Percentiles rank a stretch among this genome's conserved stretches.
Conservation (phyloP, 164 flowering plant species). For the Houttuynia cordata region DNA sequence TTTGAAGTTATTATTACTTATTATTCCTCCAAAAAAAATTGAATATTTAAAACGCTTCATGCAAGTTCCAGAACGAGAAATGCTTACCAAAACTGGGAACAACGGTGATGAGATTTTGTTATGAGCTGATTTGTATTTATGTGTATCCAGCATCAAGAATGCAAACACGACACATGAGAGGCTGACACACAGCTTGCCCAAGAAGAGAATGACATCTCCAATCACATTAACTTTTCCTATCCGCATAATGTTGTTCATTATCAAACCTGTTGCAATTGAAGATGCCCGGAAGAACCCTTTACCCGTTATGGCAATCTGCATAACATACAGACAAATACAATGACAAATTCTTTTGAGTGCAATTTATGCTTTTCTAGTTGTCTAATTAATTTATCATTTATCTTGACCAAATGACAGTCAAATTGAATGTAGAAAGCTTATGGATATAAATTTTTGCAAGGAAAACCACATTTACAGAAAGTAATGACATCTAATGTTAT, state of each 20-base stretch:
- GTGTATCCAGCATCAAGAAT: conserved; percentile 84
- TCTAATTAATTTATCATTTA: too few species aligned
- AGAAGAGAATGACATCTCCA: conserved; percentile 88
- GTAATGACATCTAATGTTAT: too few species aligned
- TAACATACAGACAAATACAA: too few species aligned
- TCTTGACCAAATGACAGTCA: too few species aligned
- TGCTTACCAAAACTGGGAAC: conserved; percentile 78
- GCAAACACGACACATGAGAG: conserved; percentile 75
- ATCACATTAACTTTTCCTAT: conserved; percentile 90
- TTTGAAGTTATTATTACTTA: too few species aligned
- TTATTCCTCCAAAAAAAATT: neutral
- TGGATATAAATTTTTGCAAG: too few species aligned
- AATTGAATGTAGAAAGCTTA: too few species aligned
- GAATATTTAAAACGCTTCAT: too few species aligned
- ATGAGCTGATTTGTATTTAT: conserved; percentile 72
- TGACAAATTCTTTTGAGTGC: too few species aligned
- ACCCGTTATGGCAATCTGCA: conserved; percentile 95
- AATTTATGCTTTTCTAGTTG: too few species aligned
- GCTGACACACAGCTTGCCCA: conserved; percentile 92
- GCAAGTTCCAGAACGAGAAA: neutral
- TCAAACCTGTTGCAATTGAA: conserved; percentile 73
- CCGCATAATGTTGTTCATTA: conserved; percentile 75
- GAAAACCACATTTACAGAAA: too few species aligned
- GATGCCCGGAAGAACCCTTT: conserved; percentile 86
- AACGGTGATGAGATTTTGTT: conserved; percentile 88